Evolutionary conservation across 202 grass and related monocot species (phyloP).

Genomic region (Hordeum pubiflorum): DNA sequence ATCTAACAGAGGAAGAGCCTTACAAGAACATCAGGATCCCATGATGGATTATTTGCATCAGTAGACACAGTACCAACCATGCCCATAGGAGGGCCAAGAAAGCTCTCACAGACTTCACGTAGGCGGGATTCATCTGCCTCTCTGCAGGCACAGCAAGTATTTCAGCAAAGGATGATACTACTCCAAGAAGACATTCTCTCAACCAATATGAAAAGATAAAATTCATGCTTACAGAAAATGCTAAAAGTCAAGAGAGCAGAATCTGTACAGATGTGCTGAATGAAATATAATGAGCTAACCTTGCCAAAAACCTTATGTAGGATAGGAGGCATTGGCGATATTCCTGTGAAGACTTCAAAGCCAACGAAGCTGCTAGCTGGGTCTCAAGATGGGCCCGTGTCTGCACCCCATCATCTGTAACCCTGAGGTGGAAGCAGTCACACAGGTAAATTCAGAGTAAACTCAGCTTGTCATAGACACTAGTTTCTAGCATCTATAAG

Average conservation of each 20-base stretch:
- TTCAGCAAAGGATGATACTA: neutral
- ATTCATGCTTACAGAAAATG: neutral
- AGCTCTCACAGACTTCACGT: slow-evolving; percentile 80
- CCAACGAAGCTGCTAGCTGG: slow-evolving; percentile 72
- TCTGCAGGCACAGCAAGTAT: slow-evolving; percentile 27
- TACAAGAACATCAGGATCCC: slow-evolving; percentile 86
- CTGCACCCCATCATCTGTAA: slow-evolving; percentile 75
- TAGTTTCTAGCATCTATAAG: slow-evolving; percentile 4
- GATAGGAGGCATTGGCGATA: slow-evolving; percentile 84
- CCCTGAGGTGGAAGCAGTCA: slow-evolving; percentile 32
- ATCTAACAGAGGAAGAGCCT: slow-evolving; percentile 27
- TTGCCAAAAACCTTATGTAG: slow-evolving; percentile 87
- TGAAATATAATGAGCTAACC: slow-evolving; percentile 31
- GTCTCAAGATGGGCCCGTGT: slow-evolving; percentile 87
- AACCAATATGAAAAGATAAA: neutral
- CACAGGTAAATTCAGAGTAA: slow-evolving; percentile 1
- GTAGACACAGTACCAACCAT: slow-evolving; percentile 39
- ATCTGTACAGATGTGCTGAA: neutral
- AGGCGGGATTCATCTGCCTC: slow-evolving; percentile 87
- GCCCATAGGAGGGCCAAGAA: slow-evolving; percentile 72
- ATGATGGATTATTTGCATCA: slow-evolving; percentile 42
- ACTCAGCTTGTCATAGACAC: neutral
- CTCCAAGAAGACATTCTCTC: neutral
- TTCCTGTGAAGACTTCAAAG: slow-evolving; percentile 83
- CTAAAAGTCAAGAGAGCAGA: neutral